Evolutionary conservation across 192 early-diverging fungal species (phyloP).

Genomic region (Linnemannia elongata): DNA sequence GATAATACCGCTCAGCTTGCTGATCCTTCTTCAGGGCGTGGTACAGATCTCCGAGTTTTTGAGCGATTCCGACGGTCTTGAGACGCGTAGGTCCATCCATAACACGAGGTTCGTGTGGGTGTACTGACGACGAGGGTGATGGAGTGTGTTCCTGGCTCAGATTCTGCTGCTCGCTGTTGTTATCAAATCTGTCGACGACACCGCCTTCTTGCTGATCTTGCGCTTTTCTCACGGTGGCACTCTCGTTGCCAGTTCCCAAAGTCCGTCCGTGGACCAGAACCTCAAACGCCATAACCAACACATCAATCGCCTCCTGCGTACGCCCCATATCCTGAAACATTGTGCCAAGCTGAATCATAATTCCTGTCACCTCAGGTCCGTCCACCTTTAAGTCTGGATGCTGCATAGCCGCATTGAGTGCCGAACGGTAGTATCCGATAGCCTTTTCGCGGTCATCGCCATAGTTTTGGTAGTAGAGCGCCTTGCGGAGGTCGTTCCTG

Average conservation of each 20-base stretch:
- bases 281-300: constrained; percentile 60
- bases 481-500: constrained; percentile 64
- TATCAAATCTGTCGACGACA: neutral
- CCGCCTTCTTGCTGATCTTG: constrained; percentile 15
- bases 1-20: constrained; percentile 68
- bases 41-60: constrained; percentile 69
- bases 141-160: constrained; percentile 12
- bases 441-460: constrained; percentile 61
- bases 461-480: constrained; percentile 68
- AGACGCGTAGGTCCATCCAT: constrained; percentile 57
- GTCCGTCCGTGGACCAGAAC: constrained; percentile 48
- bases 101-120: constrained; percentile 2
- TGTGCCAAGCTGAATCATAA: constrained; percentile 69
- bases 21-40: constrained; percentile 57
- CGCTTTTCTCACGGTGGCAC: neutral
- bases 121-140: neutral
- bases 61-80: constrained; percentile 64
- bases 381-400: constrained; percentile 58
- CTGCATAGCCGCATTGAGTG: constrained; percentile 59
- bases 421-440: constrained; percentile 60
- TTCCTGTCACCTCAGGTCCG: constrained; percentile 67
- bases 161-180: neutral
- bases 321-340: constrained; percentile 61
- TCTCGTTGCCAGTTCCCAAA: constrained; percentile 34
- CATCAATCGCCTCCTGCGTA: constrained; percentile 62